These are phyloP conservation scores for Periconia sp. DNA, from an alignment of 2,329 filamentous ascomycete species.

Conservation along the genomic window DNA sequence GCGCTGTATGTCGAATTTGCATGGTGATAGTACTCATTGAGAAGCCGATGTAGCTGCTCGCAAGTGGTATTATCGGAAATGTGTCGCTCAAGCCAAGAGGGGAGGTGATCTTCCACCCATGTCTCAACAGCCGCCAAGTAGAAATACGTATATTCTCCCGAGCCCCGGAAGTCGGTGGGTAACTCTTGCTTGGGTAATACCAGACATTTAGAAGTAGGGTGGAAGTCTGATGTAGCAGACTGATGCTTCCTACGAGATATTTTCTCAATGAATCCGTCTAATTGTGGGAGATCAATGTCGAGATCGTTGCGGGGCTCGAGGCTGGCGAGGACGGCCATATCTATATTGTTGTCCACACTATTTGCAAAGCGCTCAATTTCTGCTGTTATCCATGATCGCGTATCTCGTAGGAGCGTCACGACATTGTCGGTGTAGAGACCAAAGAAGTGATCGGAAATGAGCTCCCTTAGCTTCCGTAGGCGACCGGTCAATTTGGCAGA, in stretches of 20 bases:
- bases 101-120: conserved; percentile 50
- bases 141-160: conserved; percentile 18
- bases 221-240: conserved; percentile 6
- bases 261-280: conserved; percentile 19
- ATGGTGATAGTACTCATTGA: conserved; percentile 12
- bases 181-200: conserved; percentile 7
- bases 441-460: conserved; percentile 1
- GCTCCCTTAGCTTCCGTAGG: conserved; percentile 22
- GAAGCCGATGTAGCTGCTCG: background rate
- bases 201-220: conserved; percentile 10
- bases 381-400: too few relatives aligned
- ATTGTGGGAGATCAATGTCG: conserved; percentile 13
- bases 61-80: conserved; percentile 23
- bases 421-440: conserved; percentile 1
- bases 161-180: conserved; percentile 4
- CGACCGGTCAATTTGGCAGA: conserved; percentile 25
- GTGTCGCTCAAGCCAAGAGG: conserved; percentile 40
- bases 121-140: conserved; percentile 48
- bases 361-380: too few relatives aligned
- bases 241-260: conserved; percentile 8
- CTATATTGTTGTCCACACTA: too few relatives aligned
- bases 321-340: too few relatives aligned
- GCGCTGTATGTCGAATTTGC: conserved; percentile 35
- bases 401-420: too few relatives aligned
- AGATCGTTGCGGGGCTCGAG: conserved; percentile 15